These are phyloP conservation scores for Emergomyces africanus DNA, from an alignment of 2,329 filamentous ascomycete species.

Conservation along the genomic window DNA sequence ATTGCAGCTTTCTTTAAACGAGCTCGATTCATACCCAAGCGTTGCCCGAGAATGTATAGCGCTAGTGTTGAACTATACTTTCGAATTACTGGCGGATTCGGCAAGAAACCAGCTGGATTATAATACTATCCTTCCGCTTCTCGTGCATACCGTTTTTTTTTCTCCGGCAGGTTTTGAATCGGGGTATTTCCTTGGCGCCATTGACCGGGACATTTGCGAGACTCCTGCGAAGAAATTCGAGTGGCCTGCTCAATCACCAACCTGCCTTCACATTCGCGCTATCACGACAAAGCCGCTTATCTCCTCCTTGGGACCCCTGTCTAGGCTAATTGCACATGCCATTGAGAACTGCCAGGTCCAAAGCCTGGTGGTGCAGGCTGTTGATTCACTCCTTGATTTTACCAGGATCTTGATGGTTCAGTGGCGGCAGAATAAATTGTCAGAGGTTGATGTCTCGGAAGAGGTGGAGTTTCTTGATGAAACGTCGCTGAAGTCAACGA, in stretches of 20 bases:
- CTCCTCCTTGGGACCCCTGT: constrained; percentile 48
- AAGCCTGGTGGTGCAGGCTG: constrained; percentile 27
- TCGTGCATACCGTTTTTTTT: constrained; percentile 55
- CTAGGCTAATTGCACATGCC: constrained; percentile 49
- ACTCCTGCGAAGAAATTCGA: constrained; percentile 43
- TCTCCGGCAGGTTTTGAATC: constrained; percentile 61
- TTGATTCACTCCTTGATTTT: constrained; percentile 55
- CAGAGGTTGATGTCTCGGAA: constrained; percentile 55
- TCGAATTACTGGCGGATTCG: constrained; percentile 53
- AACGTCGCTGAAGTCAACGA: constrained; percentile 53
- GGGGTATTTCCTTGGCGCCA: constrained; percentile 58
- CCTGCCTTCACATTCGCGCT: constrained; percentile 43
- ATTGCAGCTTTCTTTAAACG: constrained; percentile 58
- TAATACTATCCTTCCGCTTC: constrained; percentile 55
- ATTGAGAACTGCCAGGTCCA: constrained; percentile 44
- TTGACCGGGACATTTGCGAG: constrained; percentile 54
- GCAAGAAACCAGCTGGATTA: constrained; percentile 51
- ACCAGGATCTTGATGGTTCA: constrained; percentile 52
- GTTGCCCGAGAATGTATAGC: constrained; percentile 44
- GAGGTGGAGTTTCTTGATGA: constrained; percentile 51
- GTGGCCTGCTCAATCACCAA: constrained; percentile 50
- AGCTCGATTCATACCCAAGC: constrained; percentile 39
- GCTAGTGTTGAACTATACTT: constrained; percentile 63
- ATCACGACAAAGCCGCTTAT: constrained; percentile 47
- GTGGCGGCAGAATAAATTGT: constrained; percentile 65